These are phyloP conservation scores for Entomortierella beljakovae DNA, from an alignment of 192 early-diverging fungal species.

Conservation along the genomic window DNA sequence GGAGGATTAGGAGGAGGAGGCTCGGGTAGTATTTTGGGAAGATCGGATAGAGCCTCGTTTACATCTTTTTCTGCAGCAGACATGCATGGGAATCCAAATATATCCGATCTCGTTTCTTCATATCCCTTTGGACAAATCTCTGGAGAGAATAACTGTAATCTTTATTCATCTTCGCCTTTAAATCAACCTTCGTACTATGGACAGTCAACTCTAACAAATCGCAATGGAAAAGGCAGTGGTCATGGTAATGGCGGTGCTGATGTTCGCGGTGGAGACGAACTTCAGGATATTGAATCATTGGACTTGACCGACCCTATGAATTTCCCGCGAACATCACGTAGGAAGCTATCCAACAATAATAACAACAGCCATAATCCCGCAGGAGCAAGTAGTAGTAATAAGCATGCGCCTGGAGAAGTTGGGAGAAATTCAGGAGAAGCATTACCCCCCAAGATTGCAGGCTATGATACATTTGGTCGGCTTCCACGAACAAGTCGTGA, in stretches of 20 bases:
- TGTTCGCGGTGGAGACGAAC: background rate
- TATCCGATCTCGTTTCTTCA: constrained; percentile 37
- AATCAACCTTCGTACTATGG: constrained; percentile 16
- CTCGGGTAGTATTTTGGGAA: background rate
- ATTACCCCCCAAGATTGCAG: background rate
- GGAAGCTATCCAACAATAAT: no score
- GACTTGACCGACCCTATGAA: background rate
- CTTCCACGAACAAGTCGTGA: background rate
- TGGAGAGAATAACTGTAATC: background rate
- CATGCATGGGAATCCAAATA: constrained; percentile 16
- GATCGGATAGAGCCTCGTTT: background rate
- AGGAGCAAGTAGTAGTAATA: background rate
- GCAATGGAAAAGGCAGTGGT: background rate
- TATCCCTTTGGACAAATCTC: constrained; percentile 46
- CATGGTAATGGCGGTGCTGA: background rate
- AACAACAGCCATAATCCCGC: no score
- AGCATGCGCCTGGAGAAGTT: no score
- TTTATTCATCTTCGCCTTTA: constrained; percentile 11
- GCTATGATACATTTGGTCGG: constrained; percentile 18
- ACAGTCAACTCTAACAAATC: constrained; percentile 10
- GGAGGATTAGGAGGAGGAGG: background rate
- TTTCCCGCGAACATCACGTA: no score
- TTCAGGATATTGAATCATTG: constrained; percentile 6
- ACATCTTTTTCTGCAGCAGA: constrained; percentile 19
- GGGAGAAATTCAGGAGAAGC: background rate